Evolutionary conservation across 108 stramenopile species (phyloP).

Genomic region (Nannochloropsis granulata): DNA sequence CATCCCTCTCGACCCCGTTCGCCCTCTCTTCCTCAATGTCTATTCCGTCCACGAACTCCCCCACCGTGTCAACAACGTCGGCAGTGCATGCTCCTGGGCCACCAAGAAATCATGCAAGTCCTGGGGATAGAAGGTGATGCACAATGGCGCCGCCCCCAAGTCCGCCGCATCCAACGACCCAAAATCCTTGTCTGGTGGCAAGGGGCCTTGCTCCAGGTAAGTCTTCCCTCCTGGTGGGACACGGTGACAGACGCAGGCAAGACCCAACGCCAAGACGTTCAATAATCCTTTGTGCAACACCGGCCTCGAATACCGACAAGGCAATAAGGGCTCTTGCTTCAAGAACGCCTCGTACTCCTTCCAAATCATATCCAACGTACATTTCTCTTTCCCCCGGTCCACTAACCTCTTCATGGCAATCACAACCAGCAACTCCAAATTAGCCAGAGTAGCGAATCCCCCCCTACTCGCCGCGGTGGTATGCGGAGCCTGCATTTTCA

Average conservation of each 20-base stretch:
- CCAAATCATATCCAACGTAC: neutral
- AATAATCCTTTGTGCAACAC: neutral
- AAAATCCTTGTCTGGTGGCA: neutral
- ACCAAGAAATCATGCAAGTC: neutral
- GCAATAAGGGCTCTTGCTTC: neutral
- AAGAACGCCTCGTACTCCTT: neutral
- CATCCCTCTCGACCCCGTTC: no score
- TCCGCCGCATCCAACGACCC: neutral
- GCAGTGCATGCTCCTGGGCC: neutral
- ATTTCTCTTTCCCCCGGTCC: neutral
- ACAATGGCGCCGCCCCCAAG: neutral
- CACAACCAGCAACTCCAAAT: neutral
- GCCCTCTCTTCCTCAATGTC: neutral
- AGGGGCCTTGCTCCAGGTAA: neutral
- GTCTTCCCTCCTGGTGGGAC: neutral
- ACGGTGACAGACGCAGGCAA: neutral
- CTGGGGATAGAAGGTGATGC: neutral
- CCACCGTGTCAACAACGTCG: neutral
- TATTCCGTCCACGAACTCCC: neutral
- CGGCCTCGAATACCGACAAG: neutral
- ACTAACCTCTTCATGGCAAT: neutral
- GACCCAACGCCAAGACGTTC: neutral
- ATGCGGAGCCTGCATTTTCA: neutral
- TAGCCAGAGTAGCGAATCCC: neutral
- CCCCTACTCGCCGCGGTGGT: neutral